These are phyloP conservation scores for Naganishia friedmannii DNA, from an alignment of 768 basidiomycete species.

Conservation along the genomic window DNA sequence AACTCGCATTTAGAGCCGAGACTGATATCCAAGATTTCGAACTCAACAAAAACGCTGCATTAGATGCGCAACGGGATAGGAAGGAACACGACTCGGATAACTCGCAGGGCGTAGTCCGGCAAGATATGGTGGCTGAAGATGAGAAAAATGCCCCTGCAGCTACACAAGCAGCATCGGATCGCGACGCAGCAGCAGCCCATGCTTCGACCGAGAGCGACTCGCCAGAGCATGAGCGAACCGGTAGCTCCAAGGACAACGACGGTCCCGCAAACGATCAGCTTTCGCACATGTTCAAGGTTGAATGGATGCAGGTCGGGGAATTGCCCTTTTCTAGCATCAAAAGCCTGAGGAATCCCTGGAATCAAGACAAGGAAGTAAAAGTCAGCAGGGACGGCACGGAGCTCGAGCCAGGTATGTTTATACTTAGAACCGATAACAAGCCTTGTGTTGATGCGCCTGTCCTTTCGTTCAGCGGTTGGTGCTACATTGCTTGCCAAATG, in stretches of 20 bases:
- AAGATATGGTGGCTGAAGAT: slow-evolving; percentile 41
- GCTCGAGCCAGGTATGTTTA: slow-evolving; percentile 64
- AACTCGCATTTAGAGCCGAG: neutral
- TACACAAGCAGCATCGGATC: slow-evolving; percentile 3
- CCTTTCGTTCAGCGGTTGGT: slow-evolving; percentile 10
- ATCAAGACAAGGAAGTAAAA: slow-evolving; percentile 63
- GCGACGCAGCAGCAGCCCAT: neutral
- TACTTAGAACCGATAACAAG: neutral
- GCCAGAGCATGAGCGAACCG: neutral
- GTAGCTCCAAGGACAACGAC: neutral
- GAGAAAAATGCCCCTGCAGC: slow-evolving; percentile 5
- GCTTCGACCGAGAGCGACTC: neutral
- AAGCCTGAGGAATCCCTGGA: slow-evolving; percentile 88
- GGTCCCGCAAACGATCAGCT: slow-evolving; percentile 20
- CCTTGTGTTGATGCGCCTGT: neutral
- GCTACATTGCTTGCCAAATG: slow-evolving; percentile 23
- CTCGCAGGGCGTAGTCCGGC: slow-evolving; percentile 41
- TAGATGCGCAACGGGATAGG: slow-evolving; percentile 4
- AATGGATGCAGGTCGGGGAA: slow-evolving; percentile 72
- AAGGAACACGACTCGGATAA: neutral
- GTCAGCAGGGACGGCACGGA: slow-evolving; percentile 75
- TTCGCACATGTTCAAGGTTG: slow-evolving; percentile 66
- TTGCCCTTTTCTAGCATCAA: slow-evolving; percentile 73
- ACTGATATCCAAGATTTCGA: slow-evolving; percentile 15
- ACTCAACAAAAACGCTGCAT: slow-evolving; percentile 8